phyloP scores from a whole-genome alignment of 306 rosid species.

The Trichosanthes truncata region DNA sequence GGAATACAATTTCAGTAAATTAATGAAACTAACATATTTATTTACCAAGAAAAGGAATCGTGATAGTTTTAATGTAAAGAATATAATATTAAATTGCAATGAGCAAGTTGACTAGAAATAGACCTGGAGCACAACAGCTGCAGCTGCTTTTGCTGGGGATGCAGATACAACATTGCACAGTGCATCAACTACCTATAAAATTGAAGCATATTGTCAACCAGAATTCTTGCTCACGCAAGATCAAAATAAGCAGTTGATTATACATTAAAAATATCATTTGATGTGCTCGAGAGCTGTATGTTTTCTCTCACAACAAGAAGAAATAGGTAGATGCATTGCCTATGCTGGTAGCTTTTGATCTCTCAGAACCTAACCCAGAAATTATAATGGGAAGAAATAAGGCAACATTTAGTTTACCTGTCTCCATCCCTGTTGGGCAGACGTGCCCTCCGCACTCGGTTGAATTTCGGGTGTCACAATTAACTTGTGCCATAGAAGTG shows the following conservation, averaged over 20 bases:
- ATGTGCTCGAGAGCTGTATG: background rate
- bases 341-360: background rate
- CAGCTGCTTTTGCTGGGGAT: slow-evolving; percentile 84
- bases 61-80: background rate
- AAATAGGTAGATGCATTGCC: background rate
- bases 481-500: slow-evolving; percentile 92
- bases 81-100: background rate
- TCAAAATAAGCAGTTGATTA: background rate
- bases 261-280: background rate
- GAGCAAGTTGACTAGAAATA: slow-evolving; percentile 9
- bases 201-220: background rate
- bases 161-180: slow-evolving; percentile 92
- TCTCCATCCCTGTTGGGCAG: slow-evolving; percentile 99
- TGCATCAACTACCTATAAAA: slow-evolving; percentile 79
- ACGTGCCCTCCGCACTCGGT: slow-evolving; percentile 86
- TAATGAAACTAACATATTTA: background rate
- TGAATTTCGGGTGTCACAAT: slow-evolving; percentile 89
- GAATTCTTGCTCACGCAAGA: background rate
- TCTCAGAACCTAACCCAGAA: background rate
- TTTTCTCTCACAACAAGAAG: background rate
- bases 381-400: background rate
- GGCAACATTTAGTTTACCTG: slow-evolving; percentile 41
- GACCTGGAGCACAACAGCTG: slow-evolving; percentile 97
- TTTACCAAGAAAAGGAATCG: background rate
- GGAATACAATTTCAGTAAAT: background rate